Percentiles rank a stretch among this genome's conserved stretches.
Conservation (phyloP, 2,329 filamentous ascomycete species). For the Aureobasidium sp. region DNA sequence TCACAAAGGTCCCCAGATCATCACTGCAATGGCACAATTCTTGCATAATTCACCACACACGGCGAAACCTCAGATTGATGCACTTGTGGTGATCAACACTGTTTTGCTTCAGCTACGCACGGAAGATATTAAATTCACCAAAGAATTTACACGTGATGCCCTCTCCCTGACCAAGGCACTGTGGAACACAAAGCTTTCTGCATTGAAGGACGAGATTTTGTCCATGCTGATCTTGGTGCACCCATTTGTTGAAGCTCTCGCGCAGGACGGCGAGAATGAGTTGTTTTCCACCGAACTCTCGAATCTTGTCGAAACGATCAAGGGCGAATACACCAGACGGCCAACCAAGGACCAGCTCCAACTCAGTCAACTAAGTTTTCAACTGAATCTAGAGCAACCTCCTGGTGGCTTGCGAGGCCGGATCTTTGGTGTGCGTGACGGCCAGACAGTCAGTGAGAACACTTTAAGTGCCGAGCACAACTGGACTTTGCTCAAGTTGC, state of each 20-base stretch:
- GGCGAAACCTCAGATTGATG: constrained; percentile 58
- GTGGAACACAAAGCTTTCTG: constrained; percentile 64
- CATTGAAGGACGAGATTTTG: constrained; percentile 65
- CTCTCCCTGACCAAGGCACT: constrained; percentile 64
- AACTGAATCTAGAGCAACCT: constrained; percentile 28
- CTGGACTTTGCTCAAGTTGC: constrained; percentile 31
- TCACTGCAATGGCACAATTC: constrained; percentile 50
- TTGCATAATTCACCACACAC: constrained; percentile 42
- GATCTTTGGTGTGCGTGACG: constrained; percentile 23
- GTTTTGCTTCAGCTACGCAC: constrained; percentile 57
- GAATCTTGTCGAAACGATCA: constrained; percentile 61
- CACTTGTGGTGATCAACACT: constrained; percentile 67
- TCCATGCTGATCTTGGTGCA: constrained; percentile 57
- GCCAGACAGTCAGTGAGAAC: constrained; percentile 15
- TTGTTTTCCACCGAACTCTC: constrained; percentile 40
- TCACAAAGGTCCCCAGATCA: constrained; percentile 46
- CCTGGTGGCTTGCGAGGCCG: constrained; percentile 21
- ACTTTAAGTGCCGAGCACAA: constrained; percentile 20
- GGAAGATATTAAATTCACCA: constrained; percentile 58
- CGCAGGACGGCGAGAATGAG: constrained; percentile 19
- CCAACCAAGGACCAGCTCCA: constrained; percentile 64
- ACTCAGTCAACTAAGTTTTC: constrained; percentile 58
- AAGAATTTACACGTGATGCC: constrained; percentile 49
- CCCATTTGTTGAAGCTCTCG: constrained; percentile 30
- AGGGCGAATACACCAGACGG: constrained; percentile 66